These are phyloP conservation scores for Colletotrichum camelliae DNA, from an alignment of 2,329 filamentous ascomycete species.

Conservation along the genomic window DNA sequence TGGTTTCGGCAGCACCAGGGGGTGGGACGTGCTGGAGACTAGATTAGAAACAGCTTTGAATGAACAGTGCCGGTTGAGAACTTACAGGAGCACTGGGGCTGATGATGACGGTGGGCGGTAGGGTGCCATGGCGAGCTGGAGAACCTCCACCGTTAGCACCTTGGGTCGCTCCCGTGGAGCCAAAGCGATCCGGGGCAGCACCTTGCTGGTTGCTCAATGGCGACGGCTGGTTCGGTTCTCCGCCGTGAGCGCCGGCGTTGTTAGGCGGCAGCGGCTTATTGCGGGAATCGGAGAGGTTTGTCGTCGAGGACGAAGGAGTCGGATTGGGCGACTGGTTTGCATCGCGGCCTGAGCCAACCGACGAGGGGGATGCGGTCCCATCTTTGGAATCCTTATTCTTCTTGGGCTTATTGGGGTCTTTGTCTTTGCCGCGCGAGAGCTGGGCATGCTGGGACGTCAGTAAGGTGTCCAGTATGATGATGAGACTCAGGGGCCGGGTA, in stretches of 20 bases:
- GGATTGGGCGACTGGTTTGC: constrained; percentile 65
- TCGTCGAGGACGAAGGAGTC: constrained; percentile 89
- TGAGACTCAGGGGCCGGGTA: constrained; percentile 5
- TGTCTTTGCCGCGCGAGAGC: constrained; percentile 92
- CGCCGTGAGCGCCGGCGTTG: constrained; percentile 46
- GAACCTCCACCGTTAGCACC: constrained; percentile 56
- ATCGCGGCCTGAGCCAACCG: constrained; percentile 55
- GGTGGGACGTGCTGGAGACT: constrained; percentile 79
- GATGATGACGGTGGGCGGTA: constrained; percentile 90
- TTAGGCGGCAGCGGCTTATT: constrained; percentile 78
- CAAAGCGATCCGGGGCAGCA: constrained; percentile 47
- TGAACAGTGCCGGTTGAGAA: constrained; percentile 20
- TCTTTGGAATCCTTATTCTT: constrained; percentile 76
- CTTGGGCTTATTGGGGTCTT: constrained; percentile 84
- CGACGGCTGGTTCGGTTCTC: constrained; percentile 50
- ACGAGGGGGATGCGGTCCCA: constrained; percentile 81
- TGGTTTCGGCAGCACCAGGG: constrained; percentile 92
- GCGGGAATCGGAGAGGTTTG: constrained; percentile 82
- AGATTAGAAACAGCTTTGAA: background rate
- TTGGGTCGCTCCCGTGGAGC: constrained; percentile 39
- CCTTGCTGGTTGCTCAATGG: constrained; percentile 38
- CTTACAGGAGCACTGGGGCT: constrained; percentile 92
- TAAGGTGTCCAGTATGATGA: constrained; percentile 24
- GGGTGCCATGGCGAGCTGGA: constrained; percentile 65
- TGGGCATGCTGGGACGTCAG: constrained; percentile 63